Evolutionary conservation across 2,329 filamentous ascomycete species (phyloP).

Genomic region (Beauveria sp.): DNA sequence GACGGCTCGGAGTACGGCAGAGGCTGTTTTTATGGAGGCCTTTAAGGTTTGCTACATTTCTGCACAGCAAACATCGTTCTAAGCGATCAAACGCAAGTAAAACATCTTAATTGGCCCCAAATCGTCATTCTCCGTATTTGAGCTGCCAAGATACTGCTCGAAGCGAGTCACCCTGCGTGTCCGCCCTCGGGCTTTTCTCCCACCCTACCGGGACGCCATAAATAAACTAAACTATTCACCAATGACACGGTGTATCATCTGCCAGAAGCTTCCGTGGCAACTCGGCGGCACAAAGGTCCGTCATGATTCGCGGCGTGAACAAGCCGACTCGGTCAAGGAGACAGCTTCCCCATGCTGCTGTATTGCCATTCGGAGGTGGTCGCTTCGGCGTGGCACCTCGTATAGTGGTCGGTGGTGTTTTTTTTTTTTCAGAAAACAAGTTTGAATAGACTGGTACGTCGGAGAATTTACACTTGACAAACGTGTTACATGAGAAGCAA

Average conservation of each 20-base stretch:
- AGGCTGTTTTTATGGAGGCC: not conserved
- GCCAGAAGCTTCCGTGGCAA: not conserved
- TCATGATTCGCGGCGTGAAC: not conserved
- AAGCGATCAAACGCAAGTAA: not conserved
- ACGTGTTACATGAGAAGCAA: not conserved
- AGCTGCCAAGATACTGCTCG: not conserved
- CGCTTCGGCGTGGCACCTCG: constrained; percentile 6
- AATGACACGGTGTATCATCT: not conserved
- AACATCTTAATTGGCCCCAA: not conserved
- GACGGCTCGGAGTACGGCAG: not conserved
- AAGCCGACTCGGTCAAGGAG: not conserved
- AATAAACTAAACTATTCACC: not conserved
- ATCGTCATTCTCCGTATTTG: not conserved
- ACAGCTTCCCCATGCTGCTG: not conserved
- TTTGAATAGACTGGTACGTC: too few relatives aligned
- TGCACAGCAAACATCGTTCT: not conserved
- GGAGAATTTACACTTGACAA: not conserved
- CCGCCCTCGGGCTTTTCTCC: not conserved
- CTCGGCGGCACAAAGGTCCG: not conserved
- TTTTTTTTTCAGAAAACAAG: not conserved
- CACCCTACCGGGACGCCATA: not conserved
- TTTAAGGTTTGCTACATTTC: not conserved
- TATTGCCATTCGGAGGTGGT: not conserved
- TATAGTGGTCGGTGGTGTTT: not conserved
- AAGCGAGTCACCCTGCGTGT: not conserved